These are phyloP conservation scores for Thoreauomyces humboldtii DNA, from an alignment of 192 early-diverging fungal genomes.

Conservation along the genomic window DNA sequence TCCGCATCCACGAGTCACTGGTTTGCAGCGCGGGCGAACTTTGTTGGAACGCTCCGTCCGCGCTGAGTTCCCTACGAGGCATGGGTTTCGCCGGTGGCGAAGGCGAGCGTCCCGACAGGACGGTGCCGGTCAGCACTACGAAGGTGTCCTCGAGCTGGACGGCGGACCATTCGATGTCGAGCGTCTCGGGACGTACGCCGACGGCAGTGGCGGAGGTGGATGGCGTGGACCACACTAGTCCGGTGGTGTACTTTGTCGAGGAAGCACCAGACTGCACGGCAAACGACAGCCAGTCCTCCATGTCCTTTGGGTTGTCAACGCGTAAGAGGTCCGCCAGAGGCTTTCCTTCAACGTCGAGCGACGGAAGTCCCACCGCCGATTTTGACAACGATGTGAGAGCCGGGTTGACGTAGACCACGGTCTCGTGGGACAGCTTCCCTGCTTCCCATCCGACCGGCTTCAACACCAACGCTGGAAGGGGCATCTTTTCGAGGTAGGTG, in stretches of 20 bases:
- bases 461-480: conserved; percentile 1
- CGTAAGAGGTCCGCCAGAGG: conserved; percentile 8
- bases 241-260: not conserved
- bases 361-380: not conserved
- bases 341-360: not conserved
- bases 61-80: too few relatives aligned
- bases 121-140: not conserved
- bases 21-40: too few relatives aligned
- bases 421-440: not conserved
- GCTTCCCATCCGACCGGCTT: not conserved
- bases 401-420: conserved; percentile 6
- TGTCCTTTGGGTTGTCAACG: conserved; percentile 10
- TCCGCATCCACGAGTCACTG: too few relatives aligned
- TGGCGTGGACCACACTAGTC: not conserved
- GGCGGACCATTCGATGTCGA: conserved; percentile 3
- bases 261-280: not conserved
- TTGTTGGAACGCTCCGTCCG: too few relatives aligned
- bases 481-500: not conserved
- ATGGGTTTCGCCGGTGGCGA: too few relatives aligned
- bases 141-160: not conserved
- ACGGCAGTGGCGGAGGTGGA: not conserved
- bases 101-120: too few relatives aligned
- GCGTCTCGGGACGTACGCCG: not conserved
- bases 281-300: conserved; percentile 6
- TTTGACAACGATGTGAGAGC: not conserved